Base-by-base conservation (phyloP, 2,329 filamentous ascomycete genomes). In the Colletotrichum lini region DNA sequence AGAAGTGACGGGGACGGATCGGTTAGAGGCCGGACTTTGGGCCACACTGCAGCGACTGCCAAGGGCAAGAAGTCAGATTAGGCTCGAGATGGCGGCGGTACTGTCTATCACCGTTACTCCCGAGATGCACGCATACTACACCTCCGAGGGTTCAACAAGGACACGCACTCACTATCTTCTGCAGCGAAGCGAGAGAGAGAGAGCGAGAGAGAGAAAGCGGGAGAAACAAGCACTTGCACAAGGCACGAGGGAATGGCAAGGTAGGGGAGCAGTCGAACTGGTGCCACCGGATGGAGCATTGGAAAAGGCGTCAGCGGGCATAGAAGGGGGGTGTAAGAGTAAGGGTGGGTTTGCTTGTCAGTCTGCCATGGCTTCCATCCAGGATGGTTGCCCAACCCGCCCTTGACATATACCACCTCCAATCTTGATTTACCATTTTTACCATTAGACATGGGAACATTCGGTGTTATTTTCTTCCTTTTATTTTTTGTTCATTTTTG, bases 1-100 rank as follows among this genome's bases (percentile, higher is more conserved):
- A 80, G 83, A 40, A 82, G 79, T 38, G 81, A 83, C 9, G 80
- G 80, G 2, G 81, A 82, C 12, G 80, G 81, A 13, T 72, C 74
- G 15, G 73, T 84, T 16, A 80, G 84, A 45, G 83, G 82, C 26
- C 60, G 70, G 45, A 44, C 38, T 44, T 26, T 38, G 6, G 81
- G 85, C 54, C 74, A 78, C 18, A 78, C 75, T 13, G 75, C 65
- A n/a, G 38, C 77, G 4, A 74, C 76, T n/a, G 66, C 74, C 53
- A 86, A 86, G 74, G 84, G 82, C 42, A 84, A 84, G 78, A 87
- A 87, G 78, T 77, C 80, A n/a, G 84, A 87, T 73, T 86, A 77
- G 71, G 30, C 13, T 18, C 38, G 18, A 45, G 26, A 38, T n/a
- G 21, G 9, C 23, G 42, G 44, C 23, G 13, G 38, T 23, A 9